Evolutionary conservation across 1,139 yeast species (phyloP).

Genomic region (Blastobotrys indianensis): DNA sequence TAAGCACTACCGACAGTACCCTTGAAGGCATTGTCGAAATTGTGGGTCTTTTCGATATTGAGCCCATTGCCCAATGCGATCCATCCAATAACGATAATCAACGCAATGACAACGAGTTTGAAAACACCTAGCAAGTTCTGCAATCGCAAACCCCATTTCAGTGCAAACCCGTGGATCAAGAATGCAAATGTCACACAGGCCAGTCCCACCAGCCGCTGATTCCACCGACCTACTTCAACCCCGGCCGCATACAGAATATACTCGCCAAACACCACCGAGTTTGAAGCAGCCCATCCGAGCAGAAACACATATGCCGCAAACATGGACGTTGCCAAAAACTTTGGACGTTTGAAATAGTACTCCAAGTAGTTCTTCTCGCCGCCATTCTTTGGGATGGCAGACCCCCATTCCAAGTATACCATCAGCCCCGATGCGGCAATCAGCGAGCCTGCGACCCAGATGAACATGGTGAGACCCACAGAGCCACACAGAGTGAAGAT

Average conservation of each 20-base stretch:
- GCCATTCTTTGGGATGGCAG: constrained; percentile 79
- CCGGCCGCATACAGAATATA: constrained; percentile 64
- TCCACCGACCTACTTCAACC: constrained; percentile 63
- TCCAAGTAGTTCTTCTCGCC: constrained; percentile 85
- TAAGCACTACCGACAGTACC: constrained; percentile 59
- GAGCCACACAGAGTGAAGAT: constrained; percentile 65
- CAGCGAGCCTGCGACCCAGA: constrained; percentile 75
- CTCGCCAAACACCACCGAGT: constrained; percentile 48
- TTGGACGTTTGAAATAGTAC: constrained; percentile 62
- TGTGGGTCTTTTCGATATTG: constrained; percentile 46
- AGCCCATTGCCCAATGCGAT: constrained; percentile 73
- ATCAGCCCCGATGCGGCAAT: constrained; percentile 69
- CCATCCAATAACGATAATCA: constrained; percentile 74
- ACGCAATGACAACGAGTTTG: constrained; percentile 60
- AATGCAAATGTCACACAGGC: constrained; percentile 72
- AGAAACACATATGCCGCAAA: constrained; percentile 71
- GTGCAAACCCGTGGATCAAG: constrained; percentile 54
- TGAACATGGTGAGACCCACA: constrained; percentile 62
- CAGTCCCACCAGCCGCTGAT: constrained; percentile 67
- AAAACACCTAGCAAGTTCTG: constrained; percentile 67
- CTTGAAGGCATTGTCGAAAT: constrained; percentile 54
- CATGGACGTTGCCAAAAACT: constrained; percentile 63
- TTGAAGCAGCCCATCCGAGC: constrained; percentile 84
- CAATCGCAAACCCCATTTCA: constrained; percentile 59
- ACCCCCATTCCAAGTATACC: constrained; percentile 79